Conservation (phyloP, 345 rosid species). For the Triadica sebifera region DNA sequence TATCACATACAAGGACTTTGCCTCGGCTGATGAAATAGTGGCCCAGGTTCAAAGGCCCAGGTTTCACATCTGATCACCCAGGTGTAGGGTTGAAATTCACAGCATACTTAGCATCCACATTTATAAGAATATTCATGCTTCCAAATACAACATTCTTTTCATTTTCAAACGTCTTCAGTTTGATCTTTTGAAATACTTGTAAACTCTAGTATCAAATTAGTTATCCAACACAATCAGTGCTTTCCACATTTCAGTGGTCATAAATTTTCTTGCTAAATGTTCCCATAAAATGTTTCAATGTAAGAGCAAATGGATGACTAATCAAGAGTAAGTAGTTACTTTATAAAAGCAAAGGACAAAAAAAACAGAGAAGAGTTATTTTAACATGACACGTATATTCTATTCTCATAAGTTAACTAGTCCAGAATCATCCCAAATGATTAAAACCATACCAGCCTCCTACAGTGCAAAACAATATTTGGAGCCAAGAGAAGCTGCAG, state of each 20-base stretch:
- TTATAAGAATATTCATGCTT: too few relatives aligned
- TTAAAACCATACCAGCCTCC: neutral
- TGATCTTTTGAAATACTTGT: neutral
- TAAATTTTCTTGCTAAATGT: neutral
- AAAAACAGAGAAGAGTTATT: too few relatives aligned
- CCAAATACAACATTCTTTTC: neutral
- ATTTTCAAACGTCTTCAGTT: neutral
- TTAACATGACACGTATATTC: too few relatives aligned
- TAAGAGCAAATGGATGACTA: neutral
- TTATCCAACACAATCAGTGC: neutral
- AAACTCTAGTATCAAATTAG: neutral
- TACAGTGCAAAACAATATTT: too few relatives aligned
- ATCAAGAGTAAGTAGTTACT: neutral
- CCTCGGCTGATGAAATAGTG: neutral
- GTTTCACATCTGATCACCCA: neutral
- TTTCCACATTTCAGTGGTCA: neutral
- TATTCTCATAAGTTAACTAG: too few relatives aligned
- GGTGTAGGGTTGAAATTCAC: neutral
- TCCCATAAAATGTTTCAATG: neutral
- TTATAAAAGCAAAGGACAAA: too few relatives aligned
- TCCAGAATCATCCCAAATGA: neutral
- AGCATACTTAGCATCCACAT: too few relatives aligned
- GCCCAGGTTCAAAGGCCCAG: neutral
- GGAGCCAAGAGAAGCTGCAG: too few relatives aligned
- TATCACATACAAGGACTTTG: too few relatives aligned